phyloP scores from a whole-genome alignment of 768 basidiomycete genomes.

The Leccinellum albellum region DNA sequence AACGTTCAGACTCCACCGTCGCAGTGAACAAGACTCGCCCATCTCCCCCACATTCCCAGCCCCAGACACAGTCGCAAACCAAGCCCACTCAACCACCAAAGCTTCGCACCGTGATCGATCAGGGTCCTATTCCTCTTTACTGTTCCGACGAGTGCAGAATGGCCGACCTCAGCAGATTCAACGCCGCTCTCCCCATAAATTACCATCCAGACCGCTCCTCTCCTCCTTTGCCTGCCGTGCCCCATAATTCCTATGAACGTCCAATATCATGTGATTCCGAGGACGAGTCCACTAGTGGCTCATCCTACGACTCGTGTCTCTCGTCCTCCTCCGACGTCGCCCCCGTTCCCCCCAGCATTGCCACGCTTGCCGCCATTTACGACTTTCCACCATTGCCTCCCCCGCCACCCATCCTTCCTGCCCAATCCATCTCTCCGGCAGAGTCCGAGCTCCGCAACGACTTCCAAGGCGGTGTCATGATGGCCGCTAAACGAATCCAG shows the following conservation, averaged over 20 bases:
- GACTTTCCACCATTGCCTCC: slow-evolving; percentile 55
- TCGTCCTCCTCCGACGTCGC: slow-evolving; percentile 24
- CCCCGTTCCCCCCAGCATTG: slow-evolving; percentile 30
- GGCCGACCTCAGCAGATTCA: slow-evolving; percentile 47
- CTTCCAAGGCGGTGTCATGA: slow-evolving; percentile 63
- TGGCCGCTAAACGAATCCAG: slow-evolving; percentile 58
- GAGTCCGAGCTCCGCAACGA: slow-evolving; percentile 35
- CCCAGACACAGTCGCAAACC: slow-evolving; percentile 15
- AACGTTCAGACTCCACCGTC: slow-evolving; percentile 31
- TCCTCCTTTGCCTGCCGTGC: slow-evolving; percentile 39
- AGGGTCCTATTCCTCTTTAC: slow-evolving; percentile 75
- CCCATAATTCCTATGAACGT: slow-evolving; percentile 36
- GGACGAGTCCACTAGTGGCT: slow-evolving; percentile 40
- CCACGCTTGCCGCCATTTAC: slow-evolving; percentile 37
- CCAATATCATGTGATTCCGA: slow-evolving; percentile 31
- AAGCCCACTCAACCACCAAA: slow-evolving; percentile 37
- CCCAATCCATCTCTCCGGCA: slow-evolving; percentile 17
- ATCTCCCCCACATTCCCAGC: slow-evolving; percentile 19
- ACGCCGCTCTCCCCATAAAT: slow-evolving; percentile 41
- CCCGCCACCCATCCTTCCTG: slow-evolving; percentile 40
- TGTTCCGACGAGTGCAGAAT: slow-evolving; percentile 76
- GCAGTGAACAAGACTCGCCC: slow-evolving; percentile 15
- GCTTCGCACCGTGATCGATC: slow-evolving; percentile 71
- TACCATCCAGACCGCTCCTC: slow-evolving; percentile 46
- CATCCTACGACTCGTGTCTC: slow-evolving; percentile 35